Base-by-base conservation (phyloP, 805 yeast species). In the Metschnikowia drakensbergensis region DNA sequence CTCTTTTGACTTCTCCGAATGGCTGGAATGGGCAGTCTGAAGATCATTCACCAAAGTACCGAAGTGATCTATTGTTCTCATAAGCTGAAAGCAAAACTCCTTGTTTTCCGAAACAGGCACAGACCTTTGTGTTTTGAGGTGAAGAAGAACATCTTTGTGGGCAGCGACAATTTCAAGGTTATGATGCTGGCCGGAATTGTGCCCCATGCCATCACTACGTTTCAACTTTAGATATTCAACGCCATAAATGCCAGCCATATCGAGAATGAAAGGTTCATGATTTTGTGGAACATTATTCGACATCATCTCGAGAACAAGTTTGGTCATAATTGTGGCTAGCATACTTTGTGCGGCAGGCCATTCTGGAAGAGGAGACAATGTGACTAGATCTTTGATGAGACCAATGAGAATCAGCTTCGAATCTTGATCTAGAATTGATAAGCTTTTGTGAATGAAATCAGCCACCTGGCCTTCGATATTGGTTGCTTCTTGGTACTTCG, bases 261-360 rank as follows among this genome's bases (percentile, higher is more conserved):
- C 57, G 3, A 53, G 46, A 10, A 49, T 26, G 27, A 46, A 46
- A 3, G 57, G 55, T 31, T 53, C 57, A 11, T 44, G 48, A 3
- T 42, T 22, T 3, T 42, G 7, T 6, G 49, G 41, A 4, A 51
- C 37, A 6, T 33, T 31, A 3, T 33, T 44, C 6, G 40, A 9
- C 6, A 22, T 31, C 44, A 53, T 40, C 3, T 41, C 45, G 5
- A 42, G 25, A 3, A 37, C 27, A 8, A 47, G 44, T 5, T 34
- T 35, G 28, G 29, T 31, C 6, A 49, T 27, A 4, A 51, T 45
- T 2, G 42, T 25, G 3, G 45, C 23, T 6, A 47, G 33, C 9
- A 47, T 17, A 4, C 42, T 36, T 17, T 80, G 86, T 1, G 83
- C 73, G 0, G 79, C 80, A 0, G 88, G 72, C 80, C 84, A 88